phyloP scores from a whole-genome alignment of 2,329 filamentous ascomycete species.

The Lasiodiplodia sp. region DNA sequence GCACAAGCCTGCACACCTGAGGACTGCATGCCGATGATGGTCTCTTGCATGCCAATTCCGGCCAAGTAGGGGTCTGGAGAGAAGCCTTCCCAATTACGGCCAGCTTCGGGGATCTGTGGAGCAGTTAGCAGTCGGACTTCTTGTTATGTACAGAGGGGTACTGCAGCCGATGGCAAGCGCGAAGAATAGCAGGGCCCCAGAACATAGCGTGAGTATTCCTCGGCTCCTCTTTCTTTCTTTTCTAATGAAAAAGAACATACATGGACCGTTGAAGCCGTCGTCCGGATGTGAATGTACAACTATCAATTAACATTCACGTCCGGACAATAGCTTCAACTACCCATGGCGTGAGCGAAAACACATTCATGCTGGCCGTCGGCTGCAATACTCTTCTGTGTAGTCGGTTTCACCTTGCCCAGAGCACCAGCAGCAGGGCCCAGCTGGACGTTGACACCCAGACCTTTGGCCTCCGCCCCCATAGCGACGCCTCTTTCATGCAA shows the following conservation, averaged over 20 bases:
- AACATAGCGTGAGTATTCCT: too few species aligned
- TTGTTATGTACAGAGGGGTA: too few species aligned
- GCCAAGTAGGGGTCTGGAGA: constrained; percentile 53
- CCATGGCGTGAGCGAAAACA: too few species aligned
- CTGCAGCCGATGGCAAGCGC: background rate
- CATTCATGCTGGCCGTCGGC: background rate
- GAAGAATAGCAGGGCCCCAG: too few species aligned
- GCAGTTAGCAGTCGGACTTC: constrained; percentile 31
- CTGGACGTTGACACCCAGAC: constrained; percentile 51
- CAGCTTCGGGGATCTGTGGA: constrained; percentile 36
- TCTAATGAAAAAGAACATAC: too few species aligned
- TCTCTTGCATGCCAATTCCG: constrained; percentile 50
- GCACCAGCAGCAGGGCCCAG: constrained; percentile 53
- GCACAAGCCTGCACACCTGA: constrained; percentile 52
- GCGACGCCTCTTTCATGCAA: constrained; percentile 45
- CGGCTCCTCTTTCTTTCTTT: too few species aligned
- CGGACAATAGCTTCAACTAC: too few species aligned
- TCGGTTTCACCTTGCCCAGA: constrained; percentile 9
- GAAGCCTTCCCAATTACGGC: constrained; percentile 56
- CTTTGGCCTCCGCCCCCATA: constrained; percentile 49
- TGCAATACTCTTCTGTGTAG: background rate
- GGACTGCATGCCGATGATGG: constrained; percentile 50
- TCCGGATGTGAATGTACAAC: too few species aligned
- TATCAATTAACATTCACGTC: too few species aligned
- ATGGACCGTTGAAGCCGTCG: too few species aligned